A percentile compares a stretch with the other conserved stretches of the same genome.
phyloP scores from a whole-genome alignment of 768 basidiomycete genomes.

The Trametes cingulata region DNA sequence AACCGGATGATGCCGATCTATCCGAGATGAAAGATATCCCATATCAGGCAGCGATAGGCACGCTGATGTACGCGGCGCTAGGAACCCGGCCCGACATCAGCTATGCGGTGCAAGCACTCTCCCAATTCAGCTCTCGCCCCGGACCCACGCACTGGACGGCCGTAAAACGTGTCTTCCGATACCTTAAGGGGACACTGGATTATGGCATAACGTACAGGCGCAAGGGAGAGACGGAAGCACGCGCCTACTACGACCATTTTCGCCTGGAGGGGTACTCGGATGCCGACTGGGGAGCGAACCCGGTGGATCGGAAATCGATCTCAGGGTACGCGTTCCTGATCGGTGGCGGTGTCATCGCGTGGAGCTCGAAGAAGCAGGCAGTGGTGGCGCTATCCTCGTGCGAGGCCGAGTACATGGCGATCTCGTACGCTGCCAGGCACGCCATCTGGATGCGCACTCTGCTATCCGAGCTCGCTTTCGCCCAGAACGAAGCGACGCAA shows the following conservation, averaged over 20 bases:
- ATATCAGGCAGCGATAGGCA: slow-evolving; percentile 30
- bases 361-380: slow-evolving; percentile 35
- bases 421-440: slow-evolving; percentile 32
- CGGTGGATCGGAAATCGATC: slow-evolving; percentile 24
- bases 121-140: slow-evolving; percentile 25
- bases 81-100: slow-evolving; percentile 37
- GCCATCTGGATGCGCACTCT: slow-evolving; percentile 34
- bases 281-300: slow-evolving; percentile 36
- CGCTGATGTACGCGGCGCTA: slow-evolving; percentile 32
- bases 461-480: slow-evolving; percentile 28
- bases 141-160: slow-evolving; percentile 32
- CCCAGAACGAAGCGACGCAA: neutral
- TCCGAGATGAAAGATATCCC: slow-evolving; percentile 21
- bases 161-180: slow-evolving; percentile 31
- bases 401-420: slow-evolving; percentile 42
- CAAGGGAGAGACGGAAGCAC: neutral
- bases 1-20: neutral
- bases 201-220: slow-evolving; percentile 3
- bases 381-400: slow-evolving; percentile 35
- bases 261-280: slow-evolving; percentile 29
- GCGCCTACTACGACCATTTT: neutral
- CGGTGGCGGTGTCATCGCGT: slow-evolving; percentile 30
- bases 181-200: slow-evolving; percentile 34
- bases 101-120: slow-evolving; percentile 28
- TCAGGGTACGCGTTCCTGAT: slow-evolving; percentile 35